Base-by-base conservation (phyloP, 495 filamentous ascomycete species). In the Poronia punctata region DNA sequence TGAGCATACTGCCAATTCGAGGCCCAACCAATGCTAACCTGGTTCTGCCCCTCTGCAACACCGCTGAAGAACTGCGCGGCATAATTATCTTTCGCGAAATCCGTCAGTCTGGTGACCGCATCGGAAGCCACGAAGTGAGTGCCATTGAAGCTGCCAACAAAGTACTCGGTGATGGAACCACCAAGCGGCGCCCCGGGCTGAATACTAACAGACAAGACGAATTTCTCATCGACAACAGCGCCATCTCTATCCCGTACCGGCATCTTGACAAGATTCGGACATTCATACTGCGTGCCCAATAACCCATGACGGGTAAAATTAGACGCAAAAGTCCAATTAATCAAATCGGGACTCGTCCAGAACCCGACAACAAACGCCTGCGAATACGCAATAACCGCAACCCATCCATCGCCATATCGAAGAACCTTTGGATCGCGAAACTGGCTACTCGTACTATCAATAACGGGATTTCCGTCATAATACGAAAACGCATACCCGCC, bases 1-100 rank as follows among this genome's bases (percentile, higher is more conserved):
- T 72, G 55, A 3, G 57, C 60, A 43, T 79, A 80, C 46, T 80
- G 69, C 75, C 76, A 79, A 45, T 80, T 80, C 32, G 64, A 73
- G 40, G 76, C 74, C 76, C 76, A 80, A 4, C 64, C 70, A 25
- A 80, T 64, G 21, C 59, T 68, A 39, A 71, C 49, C 20, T 65
- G 63, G 14, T 60, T 61, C 17, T 62, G 51, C 16, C 49, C 57
- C 4, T 43, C 37, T 0, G 66, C 57, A 4, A 74, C 52, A 7
- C 66, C 68, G 46, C 71, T 70, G 49, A 72, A 79, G 49, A 67
- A 70, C 36, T 71, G 60, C 0, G 67, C 71, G 17, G 76, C 76
- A 44, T 79, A 79, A 46, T 70, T 75, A 52, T 79, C 76, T 33
- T 76, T 77, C 14, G 64, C 71, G 42, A 72, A 76, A 53, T 80